Conservation (phyloP, 2,329 filamentous ascomycete species). For the Daldinia sp. region DNA sequence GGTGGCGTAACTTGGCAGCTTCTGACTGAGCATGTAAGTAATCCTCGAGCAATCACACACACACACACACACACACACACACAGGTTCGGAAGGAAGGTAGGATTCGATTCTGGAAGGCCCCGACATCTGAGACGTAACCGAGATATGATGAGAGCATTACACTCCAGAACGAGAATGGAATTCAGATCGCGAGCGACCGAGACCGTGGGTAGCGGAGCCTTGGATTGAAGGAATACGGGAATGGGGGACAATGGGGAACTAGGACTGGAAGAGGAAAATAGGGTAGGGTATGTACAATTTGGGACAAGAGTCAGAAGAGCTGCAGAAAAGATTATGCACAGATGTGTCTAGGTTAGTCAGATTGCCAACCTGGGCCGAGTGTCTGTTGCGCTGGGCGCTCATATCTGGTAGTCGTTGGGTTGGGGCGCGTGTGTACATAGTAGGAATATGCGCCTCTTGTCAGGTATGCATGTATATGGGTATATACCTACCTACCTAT, state of each 20-base stretch:
- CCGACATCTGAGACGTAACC: conserved; percentile 5
- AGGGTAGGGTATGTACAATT: background rate
- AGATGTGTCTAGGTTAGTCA: conserved; percentile 9
- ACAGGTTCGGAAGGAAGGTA: conserved; percentile 35
- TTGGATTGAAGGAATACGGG: conserved; percentile 37
- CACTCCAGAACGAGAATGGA: conserved; percentile 22
- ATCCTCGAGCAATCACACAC: conserved; percentile 8
- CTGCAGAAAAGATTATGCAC: conserved; percentile 30
- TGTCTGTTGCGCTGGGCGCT: conserved; percentile 5
- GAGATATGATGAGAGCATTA: conserved; percentile 11
- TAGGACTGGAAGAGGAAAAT: conserved; percentile 11
- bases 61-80: background rate
- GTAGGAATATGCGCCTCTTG: conserved; percentile 1
- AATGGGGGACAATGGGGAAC: too few species aligned
- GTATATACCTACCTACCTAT: too few species aligned
- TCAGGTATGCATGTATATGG: conserved; percentile 6
- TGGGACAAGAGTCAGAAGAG: conserved; percentile 1
- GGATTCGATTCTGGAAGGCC: conserved; percentile 20
- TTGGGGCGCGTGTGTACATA: conserved; percentile 23
- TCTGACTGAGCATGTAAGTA: conserved; percentile 9
- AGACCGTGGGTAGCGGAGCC: conserved; percentile 26
- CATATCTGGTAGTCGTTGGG: conserved; percentile 16
- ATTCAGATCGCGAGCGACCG: conserved; percentile 25
- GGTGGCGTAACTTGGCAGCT: conserved; percentile 8
- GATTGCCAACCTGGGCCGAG: background rate